A percentile compares a stretch with the other conserved stretches of the same genome.
Evolutionary conservation across 2,329 filamentous ascomycete genomes (phyloP).

Genomic region (Alternaria consortialis): DNA sequence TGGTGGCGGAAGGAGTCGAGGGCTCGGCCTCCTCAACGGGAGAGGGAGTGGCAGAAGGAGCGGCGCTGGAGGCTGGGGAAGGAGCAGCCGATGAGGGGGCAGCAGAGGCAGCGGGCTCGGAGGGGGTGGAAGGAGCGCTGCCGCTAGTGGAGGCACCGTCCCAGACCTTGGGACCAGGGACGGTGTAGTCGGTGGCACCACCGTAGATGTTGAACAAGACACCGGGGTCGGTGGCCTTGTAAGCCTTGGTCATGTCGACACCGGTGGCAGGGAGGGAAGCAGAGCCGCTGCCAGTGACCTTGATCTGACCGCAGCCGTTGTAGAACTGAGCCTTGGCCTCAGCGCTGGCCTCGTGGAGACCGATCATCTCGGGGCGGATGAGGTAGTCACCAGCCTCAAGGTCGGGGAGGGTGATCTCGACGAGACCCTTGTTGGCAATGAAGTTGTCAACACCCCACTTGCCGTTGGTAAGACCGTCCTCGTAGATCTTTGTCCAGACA

Average conservation of each 20-base stretch:
- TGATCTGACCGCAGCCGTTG: constrained; percentile 55
- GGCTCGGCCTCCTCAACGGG: constrained; percentile 14
- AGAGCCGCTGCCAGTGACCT: constrained; percentile 44
- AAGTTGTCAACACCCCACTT: constrained; percentile 54
- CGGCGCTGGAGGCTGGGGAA: constrained; percentile 12
- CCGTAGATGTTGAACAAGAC: constrained; percentile 54
- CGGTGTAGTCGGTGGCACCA: constrained; percentile 44
- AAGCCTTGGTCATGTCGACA: constrained; percentile 58
- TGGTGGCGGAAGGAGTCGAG: constrained; percentile 14
- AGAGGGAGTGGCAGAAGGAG: constrained; percentile 16
- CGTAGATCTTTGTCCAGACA: constrained; percentile 61
- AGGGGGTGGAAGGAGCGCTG: constrained; percentile 21
- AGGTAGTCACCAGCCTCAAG: constrained; percentile 53
- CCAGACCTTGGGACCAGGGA: constrained; percentile 53
- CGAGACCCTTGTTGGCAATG: constrained; percentile 52
- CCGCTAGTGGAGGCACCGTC: constrained; percentile 31
- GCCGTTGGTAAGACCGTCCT: constrained; percentile 46
- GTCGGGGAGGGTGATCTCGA: constrained; percentile 51
- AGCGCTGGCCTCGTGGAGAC: constrained; percentile 51
- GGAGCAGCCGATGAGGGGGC: constrained; percentile 8
- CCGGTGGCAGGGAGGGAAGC: constrained; percentile 40
- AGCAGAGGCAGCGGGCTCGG: constrained; percentile 11
- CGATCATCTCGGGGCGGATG: constrained; percentile 55
- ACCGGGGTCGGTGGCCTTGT: constrained; percentile 51
- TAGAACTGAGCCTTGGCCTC: constrained; percentile 55